These are phyloP conservation scores for Sclerotinia borealis DNA, from an alignment of 2,329 filamentous ascomycete species.

Conservation along the genomic window DNA sequence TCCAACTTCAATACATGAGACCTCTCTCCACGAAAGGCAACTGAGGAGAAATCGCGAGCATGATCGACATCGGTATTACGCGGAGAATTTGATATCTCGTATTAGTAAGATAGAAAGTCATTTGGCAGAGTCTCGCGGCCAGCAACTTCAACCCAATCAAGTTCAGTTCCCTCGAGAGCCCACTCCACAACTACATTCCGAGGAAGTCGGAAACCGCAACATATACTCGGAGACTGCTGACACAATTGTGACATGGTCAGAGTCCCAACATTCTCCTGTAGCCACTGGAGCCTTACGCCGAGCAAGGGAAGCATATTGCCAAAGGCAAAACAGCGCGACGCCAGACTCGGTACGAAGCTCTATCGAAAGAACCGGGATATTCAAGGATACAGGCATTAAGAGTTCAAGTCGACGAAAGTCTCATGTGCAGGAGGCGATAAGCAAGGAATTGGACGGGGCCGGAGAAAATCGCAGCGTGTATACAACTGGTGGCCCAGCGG, in stretches of 20 bases:
- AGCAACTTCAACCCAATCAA: not conserved
- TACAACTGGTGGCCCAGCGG: not conserved
- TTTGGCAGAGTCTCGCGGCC: not conserved
- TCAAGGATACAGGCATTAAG: constrained; percentile 25
- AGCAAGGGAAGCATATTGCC: not conserved
- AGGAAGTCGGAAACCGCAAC: not conserved
- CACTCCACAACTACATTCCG: not conserved
- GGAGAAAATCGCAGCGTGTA: not conserved
- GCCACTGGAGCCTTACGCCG: not conserved
- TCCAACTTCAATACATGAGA: not conserved
- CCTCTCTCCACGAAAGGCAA: constrained; percentile 3
- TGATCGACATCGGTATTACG: not conserved
- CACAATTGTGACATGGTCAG: constrained; percentile 27
- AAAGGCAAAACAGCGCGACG: constrained; percentile 17
- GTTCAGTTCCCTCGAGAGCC: not conserved
- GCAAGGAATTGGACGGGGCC: not conserved
- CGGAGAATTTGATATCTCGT: not conserved
- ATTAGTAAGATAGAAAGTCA: not conserved
- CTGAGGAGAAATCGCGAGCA: not conserved
- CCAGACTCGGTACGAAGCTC: constrained; percentile 24
- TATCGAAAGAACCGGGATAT: constrained; percentile 27
- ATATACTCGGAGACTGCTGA: constrained; percentile 15
- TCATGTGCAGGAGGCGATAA: not conserved
- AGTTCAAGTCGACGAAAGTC: not conserved
- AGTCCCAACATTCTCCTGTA: constrained; percentile 21